Conservation (phyloP, 106 monocot genomes). For the Phalaenopsis aphrodite region DNA sequence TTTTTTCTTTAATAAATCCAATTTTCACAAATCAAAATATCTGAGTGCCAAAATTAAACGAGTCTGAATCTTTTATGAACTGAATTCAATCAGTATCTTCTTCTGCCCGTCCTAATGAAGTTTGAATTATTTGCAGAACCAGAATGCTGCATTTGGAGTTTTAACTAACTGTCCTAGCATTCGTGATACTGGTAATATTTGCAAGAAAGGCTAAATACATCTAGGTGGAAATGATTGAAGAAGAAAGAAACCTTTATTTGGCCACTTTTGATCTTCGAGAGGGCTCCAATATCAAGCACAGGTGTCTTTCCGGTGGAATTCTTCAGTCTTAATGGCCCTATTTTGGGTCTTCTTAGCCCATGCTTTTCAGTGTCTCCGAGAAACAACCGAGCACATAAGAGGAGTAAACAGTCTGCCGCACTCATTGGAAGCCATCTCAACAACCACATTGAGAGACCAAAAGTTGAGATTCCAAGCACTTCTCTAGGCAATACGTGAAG, state of each 20-base stretch:
- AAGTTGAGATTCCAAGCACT: conserved; percentile 63
- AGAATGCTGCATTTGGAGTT: background rate
- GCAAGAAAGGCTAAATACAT: background rate
- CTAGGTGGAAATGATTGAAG: background rate
- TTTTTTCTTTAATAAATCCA: background rate
- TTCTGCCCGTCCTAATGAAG: background rate
- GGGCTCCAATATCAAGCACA: conserved; percentile 60
- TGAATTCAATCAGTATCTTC: background rate
- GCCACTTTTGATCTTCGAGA: conserved; percentile 42
- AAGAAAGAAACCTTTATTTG: conserved; percentile 46
- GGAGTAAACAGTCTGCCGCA: conserved; percentile 40
- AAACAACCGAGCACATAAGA: conserved; percentile 37
- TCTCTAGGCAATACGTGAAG: conserved; percentile 64
- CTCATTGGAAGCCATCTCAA: conserved; percentile 53
- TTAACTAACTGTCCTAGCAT: too few relatives aligned
- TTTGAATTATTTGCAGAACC: background rate
- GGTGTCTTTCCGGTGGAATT: conserved; percentile 64
- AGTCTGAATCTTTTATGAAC: background rate
- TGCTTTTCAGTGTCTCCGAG: conserved; percentile 46
- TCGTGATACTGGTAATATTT: background rate
- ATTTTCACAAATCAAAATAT: background rate
- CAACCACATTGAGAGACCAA: conserved; percentile 60
- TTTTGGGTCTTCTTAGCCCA: conserved; percentile 50
- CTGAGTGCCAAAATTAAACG: background rate
- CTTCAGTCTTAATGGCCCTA: conserved; percentile 61